Evolutionary conservation across 441 rosid genomes (phyloP), one percentile per base, ranked within the genome.

Genomic region (Croton setiger): DNA sequence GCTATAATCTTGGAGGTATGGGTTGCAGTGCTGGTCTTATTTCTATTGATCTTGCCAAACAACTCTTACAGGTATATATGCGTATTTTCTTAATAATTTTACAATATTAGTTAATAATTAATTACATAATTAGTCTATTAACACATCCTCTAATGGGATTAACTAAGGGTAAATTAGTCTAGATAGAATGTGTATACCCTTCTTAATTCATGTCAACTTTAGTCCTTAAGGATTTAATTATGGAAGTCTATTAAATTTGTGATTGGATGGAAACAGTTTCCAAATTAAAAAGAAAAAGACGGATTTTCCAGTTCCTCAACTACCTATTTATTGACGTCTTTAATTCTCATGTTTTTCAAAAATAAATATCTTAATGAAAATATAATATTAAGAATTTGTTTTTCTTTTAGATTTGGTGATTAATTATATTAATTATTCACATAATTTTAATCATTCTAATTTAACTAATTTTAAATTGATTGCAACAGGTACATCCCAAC

Each of bases 21-120:
- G 98, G 97, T 9, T 93, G 98, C 76, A 93, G 97, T 68, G 98
- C 98, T 0, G 87, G 98, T 3, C 83, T 92, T 37, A 88, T 91
- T 64, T 89, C 98, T 0, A 81, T 91, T 7, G 97, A 93, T 51
- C 96, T 93, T 0, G 97, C 97, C 31, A 87, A 78, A 64, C 83
- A 88, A 74, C 90, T 91, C 53, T 85, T 93, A 27, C 87, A 83
- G 83, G 91, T 89, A 66, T 0, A 13, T 9, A 27, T 45, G 5
- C 14, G 7, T 43, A 53, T 60, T 3, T 37, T 23, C 20, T 39
- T 3, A 15, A 13, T 59, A 14, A 59, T n/a, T n/a, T n/a, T n/a
- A n/a, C n/a, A n/a, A n/a, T n/a, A n/a, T 64, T 2, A 52, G 15
- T 13, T 45, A 27, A 27, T 27, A 27, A 27, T 27, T 27, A 27